Percentiles rank a stretch among this genome's conserved stretches.
These are phyloP conservation scores for Melaleuca alternifolia DNA, from an alignment of 345 rosid species.

Conservation along the genomic window DNA sequence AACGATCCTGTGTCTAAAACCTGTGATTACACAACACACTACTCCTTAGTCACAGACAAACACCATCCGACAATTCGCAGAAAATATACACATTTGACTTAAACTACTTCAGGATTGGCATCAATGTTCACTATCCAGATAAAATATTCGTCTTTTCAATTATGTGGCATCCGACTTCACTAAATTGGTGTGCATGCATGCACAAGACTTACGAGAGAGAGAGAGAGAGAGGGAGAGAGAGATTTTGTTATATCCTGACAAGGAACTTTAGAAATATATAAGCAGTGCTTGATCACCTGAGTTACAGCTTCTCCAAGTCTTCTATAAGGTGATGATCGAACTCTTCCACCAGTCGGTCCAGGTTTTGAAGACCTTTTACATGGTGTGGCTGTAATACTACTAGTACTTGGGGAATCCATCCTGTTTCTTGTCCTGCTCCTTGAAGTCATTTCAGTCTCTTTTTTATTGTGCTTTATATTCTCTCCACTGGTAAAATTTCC, in stretches of 20 bases:
- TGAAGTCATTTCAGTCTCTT: constrained; percentile 7
- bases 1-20: not conserved
- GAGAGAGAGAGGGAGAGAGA: not conserved
- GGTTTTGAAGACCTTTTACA: constrained; percentile 8
- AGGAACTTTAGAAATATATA: not conserved
- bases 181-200: not conserved
- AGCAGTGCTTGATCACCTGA: constrained; percentile 37
- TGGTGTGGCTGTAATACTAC: constrained; percentile 1
- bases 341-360: constrained; percentile 13
- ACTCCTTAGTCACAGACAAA: not conserved
- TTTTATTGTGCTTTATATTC: constrained; percentile 7
- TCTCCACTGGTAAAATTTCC: constrained; percentile 14
- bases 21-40: not conserved
- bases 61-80: not conserved
- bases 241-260: not conserved
- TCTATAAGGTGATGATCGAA: constrained; percentile 19
- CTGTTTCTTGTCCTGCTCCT: constrained; percentile 11
- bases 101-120: not conserved
- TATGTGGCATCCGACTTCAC: not conserved
- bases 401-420: constrained; percentile 9
- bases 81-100: not conserved
- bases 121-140: not conserved
- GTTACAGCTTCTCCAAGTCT: constrained; percentile 45
- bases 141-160: not conserved
- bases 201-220: not conserved